A percentile compares a stretch with the other conserved stretches of the same genome.
These are phyloP conservation scores for Trichosporon sp. DNA, from an alignment of 1,284 basidiomycete genomes.

Conservation along the genomic window DNA sequence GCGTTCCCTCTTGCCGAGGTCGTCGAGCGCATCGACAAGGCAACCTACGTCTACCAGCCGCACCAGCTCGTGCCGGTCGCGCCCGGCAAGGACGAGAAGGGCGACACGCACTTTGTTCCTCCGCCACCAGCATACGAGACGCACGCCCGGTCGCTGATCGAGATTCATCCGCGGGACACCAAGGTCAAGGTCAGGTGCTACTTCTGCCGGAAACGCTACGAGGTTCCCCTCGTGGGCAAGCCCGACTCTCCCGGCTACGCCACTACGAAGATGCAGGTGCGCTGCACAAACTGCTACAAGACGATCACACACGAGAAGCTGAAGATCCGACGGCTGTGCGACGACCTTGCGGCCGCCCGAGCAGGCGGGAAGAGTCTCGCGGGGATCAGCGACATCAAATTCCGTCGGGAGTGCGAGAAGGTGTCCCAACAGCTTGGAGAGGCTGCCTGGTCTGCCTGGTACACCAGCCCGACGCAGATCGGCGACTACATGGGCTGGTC, in stretches of 20 bases:
- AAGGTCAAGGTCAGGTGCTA: constrained; percentile 18
- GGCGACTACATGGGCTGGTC: not conserved
- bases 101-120: not conserved
- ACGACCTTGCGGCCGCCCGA: constrained; percentile 55
- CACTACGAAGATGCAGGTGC: constrained; percentile 9
- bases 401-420: not conserved
- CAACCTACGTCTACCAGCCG: constrained; percentile 16
- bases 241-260: constrained; percentile 8
- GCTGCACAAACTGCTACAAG: constrained; percentile 11
- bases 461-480: not conserved
- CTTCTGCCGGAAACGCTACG: constrained; percentile 1
- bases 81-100: not conserved
- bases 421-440: not conserved
- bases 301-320: constrained; percentile 20
- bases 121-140: constrained; percentile 8
- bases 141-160: constrained; percentile 11
- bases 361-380: not conserved
- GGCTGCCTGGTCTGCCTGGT: not conserved
- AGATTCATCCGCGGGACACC: constrained; percentile 2
- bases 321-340: constrained; percentile 54
- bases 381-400: not conserved
- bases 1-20: constrained; percentile 21
- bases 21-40: constrained; percentile 18
- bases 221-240: constrained; percentile 12
- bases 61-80: not conserved